These are phyloP conservation scores for Colletotrichum lentis DNA, from an alignment of 2,329 filamentous ascomycete genomes.

Conservation along the genomic window DNA sequence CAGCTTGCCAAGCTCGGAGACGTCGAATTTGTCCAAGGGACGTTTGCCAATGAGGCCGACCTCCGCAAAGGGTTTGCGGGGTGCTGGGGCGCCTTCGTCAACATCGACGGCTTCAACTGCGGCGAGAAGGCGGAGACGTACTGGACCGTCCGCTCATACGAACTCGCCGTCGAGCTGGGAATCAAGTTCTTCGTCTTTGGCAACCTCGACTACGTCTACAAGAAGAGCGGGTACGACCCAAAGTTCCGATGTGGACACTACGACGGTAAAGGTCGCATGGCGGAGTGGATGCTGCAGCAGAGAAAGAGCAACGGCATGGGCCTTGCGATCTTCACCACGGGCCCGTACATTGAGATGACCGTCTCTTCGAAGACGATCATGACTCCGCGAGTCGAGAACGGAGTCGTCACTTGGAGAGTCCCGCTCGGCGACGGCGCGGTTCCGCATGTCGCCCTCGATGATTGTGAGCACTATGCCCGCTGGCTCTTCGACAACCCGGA, in stretches of 20 bases:
- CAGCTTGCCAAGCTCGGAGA: conserved; percentile 51
- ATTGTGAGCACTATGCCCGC: conserved; percentile 56
- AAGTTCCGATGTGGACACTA: conserved; percentile 59
- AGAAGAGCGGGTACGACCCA: conserved; percentile 57
- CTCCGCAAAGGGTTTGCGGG: conserved; percentile 56
- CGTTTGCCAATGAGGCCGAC: conserved; percentile 55
- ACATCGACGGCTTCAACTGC: conserved; percentile 62
- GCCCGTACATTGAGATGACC: conserved; percentile 58
- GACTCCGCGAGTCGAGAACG: conserved; percentile 51
- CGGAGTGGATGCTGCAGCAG: conserved; percentile 55
- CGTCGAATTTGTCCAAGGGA: conserved; percentile 58
- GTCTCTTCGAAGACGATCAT: conserved; percentile 50
- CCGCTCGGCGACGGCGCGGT: conserved; percentile 53
- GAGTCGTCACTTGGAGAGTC: conserved; percentile 52
- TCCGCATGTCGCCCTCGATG: conserved; percentile 54
- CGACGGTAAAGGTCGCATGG: conserved; percentile 56
- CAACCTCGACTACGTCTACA: conserved; percentile 59
- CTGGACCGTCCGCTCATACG: conserved; percentile 55
- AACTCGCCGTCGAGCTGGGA: conserved; percentile 53
- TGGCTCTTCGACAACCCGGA: conserved; percentile 59
- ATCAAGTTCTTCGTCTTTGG: conserved; percentile 57
- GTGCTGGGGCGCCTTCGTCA: conserved; percentile 60
- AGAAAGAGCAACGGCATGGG: conserved; percentile 43
- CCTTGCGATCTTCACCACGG: conserved; percentile 50
- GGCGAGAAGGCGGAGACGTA: conserved; percentile 62